phyloP scores from a whole-genome alignment of 495 filamentous ascomycete genomes.

The Hapsidospora chrysogenum region DNA sequence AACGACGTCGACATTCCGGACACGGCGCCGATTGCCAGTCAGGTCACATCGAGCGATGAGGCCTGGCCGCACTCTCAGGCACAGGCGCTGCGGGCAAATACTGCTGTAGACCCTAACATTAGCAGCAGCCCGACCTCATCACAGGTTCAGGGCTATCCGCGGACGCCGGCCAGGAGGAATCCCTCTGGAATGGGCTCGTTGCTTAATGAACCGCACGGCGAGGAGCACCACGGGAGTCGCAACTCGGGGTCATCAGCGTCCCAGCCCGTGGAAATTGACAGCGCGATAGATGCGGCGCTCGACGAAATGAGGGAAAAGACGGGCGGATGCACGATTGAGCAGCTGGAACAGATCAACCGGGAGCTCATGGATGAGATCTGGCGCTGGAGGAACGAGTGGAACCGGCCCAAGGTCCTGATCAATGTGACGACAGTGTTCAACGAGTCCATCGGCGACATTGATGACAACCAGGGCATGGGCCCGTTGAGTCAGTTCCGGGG shows the following conservation, averaged over 20 bases:
- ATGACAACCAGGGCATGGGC: slow-evolving; percentile 38
- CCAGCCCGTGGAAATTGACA: slow-evolving; percentile 33
- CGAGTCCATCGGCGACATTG: slow-evolving; percentile 66
- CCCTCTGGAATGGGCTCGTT: slow-evolving; percentile 2
- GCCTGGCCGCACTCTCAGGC: slow-evolving; percentile 35
- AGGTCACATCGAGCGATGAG: slow-evolving; percentile 18
- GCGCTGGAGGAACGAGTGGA: slow-evolving; percentile 59
- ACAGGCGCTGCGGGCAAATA: slow-evolving; percentile 16
- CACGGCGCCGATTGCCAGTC: slow-evolving; percentile 31
- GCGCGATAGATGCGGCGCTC: slow-evolving; percentile 37
- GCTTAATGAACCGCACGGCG: slow-evolving; percentile 15
- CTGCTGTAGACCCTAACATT: neutral
- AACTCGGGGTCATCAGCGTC: slow-evolving; percentile 16
- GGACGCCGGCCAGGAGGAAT: neutral
- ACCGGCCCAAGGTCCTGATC: slow-evolving; percentile 52
- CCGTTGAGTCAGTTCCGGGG: slow-evolving; percentile 11
- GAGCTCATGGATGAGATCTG: slow-evolving; percentile 80
- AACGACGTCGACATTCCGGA: slow-evolving; percentile 38
- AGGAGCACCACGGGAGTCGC: slow-evolving; percentile 11
- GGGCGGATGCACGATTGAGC: slow-evolving; percentile 74
- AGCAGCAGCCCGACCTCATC: slow-evolving; percentile 13
- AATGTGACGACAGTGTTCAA: slow-evolving; percentile 54
- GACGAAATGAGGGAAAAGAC: slow-evolving; percentile 42
- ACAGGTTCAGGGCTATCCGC: slow-evolving; percentile 12
- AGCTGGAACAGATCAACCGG: slow-evolving; percentile 87